Evolutionary conservation across 2,329 filamentous ascomycete genomes (phyloP).

Genomic region (Trichoderma cornu-damae): DNA sequence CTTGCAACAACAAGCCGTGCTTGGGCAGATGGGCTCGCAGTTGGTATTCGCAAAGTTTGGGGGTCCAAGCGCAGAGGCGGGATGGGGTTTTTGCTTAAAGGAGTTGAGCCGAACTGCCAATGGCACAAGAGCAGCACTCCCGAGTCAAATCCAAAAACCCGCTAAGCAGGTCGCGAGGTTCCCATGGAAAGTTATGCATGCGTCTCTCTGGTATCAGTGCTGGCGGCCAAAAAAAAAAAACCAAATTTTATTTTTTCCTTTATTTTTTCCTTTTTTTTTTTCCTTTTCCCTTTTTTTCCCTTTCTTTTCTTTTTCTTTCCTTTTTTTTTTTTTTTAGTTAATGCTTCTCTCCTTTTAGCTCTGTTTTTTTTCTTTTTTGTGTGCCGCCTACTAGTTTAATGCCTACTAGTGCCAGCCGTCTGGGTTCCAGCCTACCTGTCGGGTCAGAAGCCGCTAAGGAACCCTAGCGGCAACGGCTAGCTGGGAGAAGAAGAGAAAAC

Average conservation of each 20-base stretch:
- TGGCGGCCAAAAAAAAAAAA: conserved; percentile 16
- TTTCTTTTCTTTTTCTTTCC: too few relatives aligned
- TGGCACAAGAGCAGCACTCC: not conserved
- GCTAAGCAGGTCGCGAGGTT: not conserved
- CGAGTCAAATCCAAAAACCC: conserved; percentile 3
- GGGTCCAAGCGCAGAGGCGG: conserved; percentile 5
- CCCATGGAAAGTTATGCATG: too few relatives aligned
- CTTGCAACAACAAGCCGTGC: too few relatives aligned
- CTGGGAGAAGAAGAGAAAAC: too few relatives aligned
- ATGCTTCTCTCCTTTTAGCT: too few relatives aligned
- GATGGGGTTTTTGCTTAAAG: not conserved
- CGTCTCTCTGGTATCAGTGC: not conserved
- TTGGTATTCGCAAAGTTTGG: not conserved
- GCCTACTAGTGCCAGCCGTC: not conserved
- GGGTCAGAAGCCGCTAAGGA: not conserved
- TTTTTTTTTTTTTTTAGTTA: too few relatives aligned
- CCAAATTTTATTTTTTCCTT: too few relatives aligned
- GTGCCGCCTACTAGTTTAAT: conserved; percentile 6
- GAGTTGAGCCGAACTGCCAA: not conserved
- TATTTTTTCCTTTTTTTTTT: conserved; percentile 13
- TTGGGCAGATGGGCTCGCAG: not conserved
- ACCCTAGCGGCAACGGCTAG: not conserved
- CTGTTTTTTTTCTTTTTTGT: not conserved
- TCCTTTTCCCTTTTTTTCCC: too few relatives aligned
- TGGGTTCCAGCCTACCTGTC: not conserved